A percentile compares a stretch with the other conserved stretches of the same genome.
These are phyloP conservation scores for Eragrostis nindensis DNA, from an alignment of 176 grass and related monocot genomes.

Conservation along the genomic window DNA sequence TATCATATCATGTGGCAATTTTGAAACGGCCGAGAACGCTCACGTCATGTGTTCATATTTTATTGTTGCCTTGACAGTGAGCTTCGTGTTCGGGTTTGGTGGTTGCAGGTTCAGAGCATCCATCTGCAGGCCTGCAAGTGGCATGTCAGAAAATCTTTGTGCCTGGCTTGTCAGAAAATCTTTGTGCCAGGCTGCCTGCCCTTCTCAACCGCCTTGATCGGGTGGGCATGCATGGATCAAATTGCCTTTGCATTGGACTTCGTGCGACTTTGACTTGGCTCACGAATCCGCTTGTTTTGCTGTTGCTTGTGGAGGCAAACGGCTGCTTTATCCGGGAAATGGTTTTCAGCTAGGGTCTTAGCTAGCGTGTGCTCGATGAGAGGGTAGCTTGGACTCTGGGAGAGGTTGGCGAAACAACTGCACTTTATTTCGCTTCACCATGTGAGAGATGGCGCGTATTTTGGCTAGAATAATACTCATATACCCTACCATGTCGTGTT, in stretches of 20 bases:
- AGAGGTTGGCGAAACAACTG: not conserved
- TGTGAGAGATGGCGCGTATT: too few species aligned
- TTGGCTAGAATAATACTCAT: too few species aligned
- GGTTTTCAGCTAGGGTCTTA: not conserved
- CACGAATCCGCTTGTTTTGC: not conserved
- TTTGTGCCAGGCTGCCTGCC: not conserved
- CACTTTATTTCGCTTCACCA: not conserved
- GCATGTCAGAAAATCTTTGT: not conserved
- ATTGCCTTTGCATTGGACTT: slow-evolving; percentile 25
- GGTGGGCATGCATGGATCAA: not conserved
- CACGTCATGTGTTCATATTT: not conserved
- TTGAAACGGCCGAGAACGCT: not conserved
- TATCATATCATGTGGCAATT: not conserved
- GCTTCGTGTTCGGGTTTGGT: not conserved
- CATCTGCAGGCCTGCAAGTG: slow-evolving; percentile 31
- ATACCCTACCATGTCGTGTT: too few species aligned
- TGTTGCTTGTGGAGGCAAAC: not conserved
- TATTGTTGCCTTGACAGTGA: slow-evolving; percentile 23
- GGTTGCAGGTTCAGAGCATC: slow-evolving; percentile 21
- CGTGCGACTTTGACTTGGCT: slow-evolving; percentile 17
- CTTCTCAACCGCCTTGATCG: not conserved
- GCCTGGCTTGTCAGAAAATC: slow-evolving; percentile 14
- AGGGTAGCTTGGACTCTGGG: not conserved
- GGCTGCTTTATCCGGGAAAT: not conserved
- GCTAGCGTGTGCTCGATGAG: not conserved